Evolutionary conservation across 2,329 filamentous ascomycete species (phyloP), one percentile per base, ranked within the genome.

Genomic region (Botryotinia globosa): DNA sequence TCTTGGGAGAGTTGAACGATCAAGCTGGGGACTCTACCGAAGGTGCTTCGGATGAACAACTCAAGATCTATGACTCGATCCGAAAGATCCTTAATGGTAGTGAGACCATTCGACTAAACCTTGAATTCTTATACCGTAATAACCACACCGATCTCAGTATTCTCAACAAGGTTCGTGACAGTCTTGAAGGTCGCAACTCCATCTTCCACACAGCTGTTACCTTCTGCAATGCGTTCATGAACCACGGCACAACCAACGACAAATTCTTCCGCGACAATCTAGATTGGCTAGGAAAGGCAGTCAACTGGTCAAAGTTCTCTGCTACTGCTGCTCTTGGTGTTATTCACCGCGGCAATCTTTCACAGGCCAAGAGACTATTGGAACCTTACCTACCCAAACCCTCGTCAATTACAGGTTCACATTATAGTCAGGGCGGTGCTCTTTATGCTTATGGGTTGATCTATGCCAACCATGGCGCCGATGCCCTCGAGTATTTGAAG

Each of bases 241-340:
- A 99, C 81, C 94, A 97, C 71, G 97, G 96, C 73, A 99, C 96
- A 0, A 98, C 95, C 0, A 96, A 97, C 79, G 96, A 99, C 84
- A 97, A 95, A 80, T 99, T 99, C 85, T 98, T 99, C 89, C 89
- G 97, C 12, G 94, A 98, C 80, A 99, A 99, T 81, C 84, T 99
- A 37, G 96, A 99, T 77, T 99, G 96, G 96, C 85, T 99, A 5
- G 94, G 95, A 74, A 99, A 98, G 85, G 96, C 96, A 39, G 94
- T 98, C 65, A 99, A 99, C 85, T 99, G 96, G 96, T 98, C 94
- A 74, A 99, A 99, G 82, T 99, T 99, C 82, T 98, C 96, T 0
- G 96, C 96, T 22, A 99, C 96, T 7, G 96, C 96, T 72, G 96
- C 96, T 12, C 86, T 99, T 9, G 96, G 96, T 82, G 96, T 98